Evolutionary conservation across 1,284 basidiomycete species (phyloP), one percentile per base, ranked within the genome.

Genomic region (Coriolopsis trogii): DNA sequence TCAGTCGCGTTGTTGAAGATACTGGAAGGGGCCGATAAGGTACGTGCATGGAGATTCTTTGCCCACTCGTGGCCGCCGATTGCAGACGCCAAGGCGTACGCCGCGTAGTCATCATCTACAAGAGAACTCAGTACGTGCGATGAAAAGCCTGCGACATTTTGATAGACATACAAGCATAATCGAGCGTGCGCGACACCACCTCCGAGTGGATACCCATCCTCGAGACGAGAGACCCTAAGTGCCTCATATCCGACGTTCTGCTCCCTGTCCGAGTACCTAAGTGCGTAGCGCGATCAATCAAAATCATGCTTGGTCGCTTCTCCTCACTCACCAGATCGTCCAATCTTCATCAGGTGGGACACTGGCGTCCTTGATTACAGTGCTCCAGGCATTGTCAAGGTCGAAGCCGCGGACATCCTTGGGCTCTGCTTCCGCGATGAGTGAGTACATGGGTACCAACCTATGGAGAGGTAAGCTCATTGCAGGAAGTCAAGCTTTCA

Each of bases 181-280:
- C 89, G 8, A 92, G 74, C 0, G 89, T 92, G 26, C 90, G 75
- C n/a, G 86, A 89, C 6, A 81, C 90, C 23, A 87, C 79, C 64
- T 92, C 91, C 2, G 88, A 87, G 67, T 92, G 91, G 10, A 89
- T 69, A 93, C 90, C 79, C 83, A 93, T 4, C 90, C 91, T 18
- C 78, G 76, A 0, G 84, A 80, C 0, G 84, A 84, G 34, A 93
- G 69, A 0, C 91, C 91, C 0, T 91, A 18, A 89, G 82, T 4
- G 85, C 89, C 76, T 92, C 89, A 61, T 89, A 91, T 21, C 88
- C 88, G 1, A 91, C 89, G 47, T 81, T 76, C 82, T 93, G 87
- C 67, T 93, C 76, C 4, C 90, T 80, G 66, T 93, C 91, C 30
- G 68, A 79, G 58, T 90, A 92, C 41, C 84, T 86, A n/a, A n/a